Base-by-base conservation (phyloP, 371 early-diverging fungal species). In the Mortierella sp. region DNA sequence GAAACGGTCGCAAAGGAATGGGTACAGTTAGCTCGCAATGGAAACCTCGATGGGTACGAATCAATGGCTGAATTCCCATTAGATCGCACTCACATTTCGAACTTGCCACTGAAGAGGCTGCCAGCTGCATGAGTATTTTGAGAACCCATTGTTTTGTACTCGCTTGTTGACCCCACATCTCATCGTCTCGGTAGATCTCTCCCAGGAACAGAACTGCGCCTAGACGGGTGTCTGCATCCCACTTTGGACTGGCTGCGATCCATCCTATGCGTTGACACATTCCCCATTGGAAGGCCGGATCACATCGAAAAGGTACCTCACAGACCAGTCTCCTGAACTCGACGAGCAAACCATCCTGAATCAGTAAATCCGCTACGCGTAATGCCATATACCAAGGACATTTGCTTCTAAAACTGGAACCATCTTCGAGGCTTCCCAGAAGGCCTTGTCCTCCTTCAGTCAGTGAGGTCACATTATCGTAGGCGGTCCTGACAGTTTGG, bases 271-370 rank as follows among this genome's bases (percentile, higher is more conserved):
- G 46, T 21, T 43, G 56, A 45, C 56, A 45, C 3, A 56, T 24
- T 23, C 56, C 56, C 45, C 43, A 56, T 42, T 56, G 58, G 18
- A 58, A 58, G 14, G 45, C 34, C 18, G 12, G 31, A 6, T 46
- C 23, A 3, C 12, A 19, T 31, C 48, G 47, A 23, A 46, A 58
- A n/a, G 58, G 48, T 16, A 48, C 58, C 26, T 23, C 21, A 1
- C 28, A 18, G 12, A 58, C 42, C 23, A 58, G 16, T 4, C 0
- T 31, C 34, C 34, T 31, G 39, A 59, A 50, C 3, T 49, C 23
- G 39, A 16, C 27, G 21, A 59, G 41, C 2, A 16, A 24, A 3
- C 41, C 56, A 34, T 21, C 24, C 49, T 34, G 9, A 9, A 50
- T 24, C 50, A 50, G 13, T 10, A 50, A 5, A n/a, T 50, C 50